A percentile compares a stretch with the other conserved stretches of the same genome.
Evolutionary conservation across 2,329 filamentous ascomycete genomes (phyloP).

Genomic region (Cladophialophora yegresii): DNA sequence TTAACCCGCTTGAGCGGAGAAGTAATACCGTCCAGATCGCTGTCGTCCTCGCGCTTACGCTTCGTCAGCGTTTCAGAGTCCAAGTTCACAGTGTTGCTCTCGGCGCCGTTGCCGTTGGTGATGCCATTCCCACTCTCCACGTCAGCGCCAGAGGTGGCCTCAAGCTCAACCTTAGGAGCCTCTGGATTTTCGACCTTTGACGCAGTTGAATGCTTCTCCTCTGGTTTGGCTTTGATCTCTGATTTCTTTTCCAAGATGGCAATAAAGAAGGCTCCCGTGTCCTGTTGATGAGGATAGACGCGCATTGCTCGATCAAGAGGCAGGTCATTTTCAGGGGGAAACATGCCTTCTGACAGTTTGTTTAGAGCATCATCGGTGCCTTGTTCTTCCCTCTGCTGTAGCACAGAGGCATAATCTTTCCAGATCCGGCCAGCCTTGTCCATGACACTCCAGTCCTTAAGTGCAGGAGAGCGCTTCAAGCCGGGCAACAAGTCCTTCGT

Average conservation of each 20-base stretch:
- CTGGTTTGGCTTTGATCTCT: conserved; percentile 77
- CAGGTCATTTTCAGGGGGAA: conserved; percentile 67
- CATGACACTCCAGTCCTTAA: conserved; percentile 87
- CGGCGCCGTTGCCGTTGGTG: background rate
- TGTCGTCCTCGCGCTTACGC: conserved; percentile 30
- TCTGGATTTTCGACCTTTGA: conserved; percentile 42
- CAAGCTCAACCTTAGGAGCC: conserved; percentile 8
- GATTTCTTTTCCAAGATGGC: conserved; percentile 87
- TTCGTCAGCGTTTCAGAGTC: conserved; percentile 22
- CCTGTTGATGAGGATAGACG: conserved; percentile 91
- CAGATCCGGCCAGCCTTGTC: conserved; percentile 80
- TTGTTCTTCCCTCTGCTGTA: conserved; percentile 61
- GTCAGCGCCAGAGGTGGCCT: conserved; percentile 33
- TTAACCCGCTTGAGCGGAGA: conserved; percentile 31
- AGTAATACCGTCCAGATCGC: conserved; percentile 12
- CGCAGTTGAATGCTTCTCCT: conserved; percentile 48
- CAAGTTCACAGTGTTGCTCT: conserved; percentile 42
- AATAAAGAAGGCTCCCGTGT: conserved; percentile 98
- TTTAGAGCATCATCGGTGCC: conserved; percentile 61
- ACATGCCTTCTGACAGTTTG: conserved; percentile 78
- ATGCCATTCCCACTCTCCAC: conserved; percentile 32
- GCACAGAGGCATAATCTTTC: conserved; percentile 78
- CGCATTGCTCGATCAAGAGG: conserved; percentile 89
- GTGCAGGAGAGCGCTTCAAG: conserved; percentile 73
- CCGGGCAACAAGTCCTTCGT: conserved; percentile 75